Evolutionary conservation across 768 basidiomycete species (phyloP).

Genomic region (Agrocybe pediades): DNA sequence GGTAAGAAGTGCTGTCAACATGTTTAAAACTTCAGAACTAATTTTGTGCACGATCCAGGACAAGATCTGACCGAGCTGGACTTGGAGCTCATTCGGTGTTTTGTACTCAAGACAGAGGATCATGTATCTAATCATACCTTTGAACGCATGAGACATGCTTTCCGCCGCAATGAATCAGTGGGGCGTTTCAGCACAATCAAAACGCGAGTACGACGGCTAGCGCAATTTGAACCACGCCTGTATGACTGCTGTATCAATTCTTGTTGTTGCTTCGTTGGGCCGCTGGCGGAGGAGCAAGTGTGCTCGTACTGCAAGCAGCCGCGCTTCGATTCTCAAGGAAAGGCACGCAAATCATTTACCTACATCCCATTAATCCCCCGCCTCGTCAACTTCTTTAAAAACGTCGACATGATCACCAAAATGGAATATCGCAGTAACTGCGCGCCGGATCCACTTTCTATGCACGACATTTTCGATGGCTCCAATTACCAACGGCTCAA

Average conservation of each 20-base stretch:
- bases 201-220: slow-evolving; percentile 21
- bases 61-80: slow-evolving; percentile 24
- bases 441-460: slow-evolving; percentile 12
- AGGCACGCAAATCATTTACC: slow-evolving; percentile 25
- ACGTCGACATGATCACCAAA: slow-evolving; percentile 9
- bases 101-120: slow-evolving; percentile 29
- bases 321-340: not conserved
- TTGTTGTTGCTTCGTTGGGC: slow-evolving; percentile 39
- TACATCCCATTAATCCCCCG: slow-evolving; percentile 36
- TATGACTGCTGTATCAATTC: slow-evolving; percentile 46
- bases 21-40: too few species aligned
- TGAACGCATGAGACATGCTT: slow-evolving; percentile 21
- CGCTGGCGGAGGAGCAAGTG: slow-evolving; percentile 19
- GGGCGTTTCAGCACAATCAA: not conserved
- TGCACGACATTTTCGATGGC: slow-evolving; percentile 38
- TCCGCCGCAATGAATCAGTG: slow-evolving; percentile 13
- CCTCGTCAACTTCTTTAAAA: slow-evolving; percentile 20
- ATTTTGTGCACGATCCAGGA: not conserved
- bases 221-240: slow-evolving; percentile 29
- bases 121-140: slow-evolving; percentile 27
- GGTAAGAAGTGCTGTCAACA: too few species aligned
- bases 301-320: slow-evolving; percentile 35
- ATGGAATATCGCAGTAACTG: slow-evolving; percentile 28
- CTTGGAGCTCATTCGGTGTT: slow-evolving; percentile 25
- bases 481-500: slow-evolving; percentile 27